Base-by-base conservation (phyloP, 129 eudicot genomes). In the sunflower (Helianthus annuus) region DNA sequence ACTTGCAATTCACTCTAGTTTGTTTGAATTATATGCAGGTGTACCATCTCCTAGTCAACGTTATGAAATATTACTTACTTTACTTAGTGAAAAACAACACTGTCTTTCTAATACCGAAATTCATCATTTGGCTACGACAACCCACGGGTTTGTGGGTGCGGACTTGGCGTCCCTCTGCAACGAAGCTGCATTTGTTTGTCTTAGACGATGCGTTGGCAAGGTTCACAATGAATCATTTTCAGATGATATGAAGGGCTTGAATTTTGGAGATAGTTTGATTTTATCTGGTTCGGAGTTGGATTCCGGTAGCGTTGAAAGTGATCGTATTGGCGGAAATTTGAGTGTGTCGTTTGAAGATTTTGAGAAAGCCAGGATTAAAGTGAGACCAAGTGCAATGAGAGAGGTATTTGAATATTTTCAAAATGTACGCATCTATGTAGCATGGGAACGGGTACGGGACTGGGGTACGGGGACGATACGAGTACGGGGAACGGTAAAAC, bases 121-220 rank as follows among this genome's bases (percentile, higher is more conserved):
- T 72, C 83, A 85, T 49, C 65, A 88, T 54, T 82, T 95, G 58
- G 96, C 97, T 40, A 81, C 39, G 78, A 80, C 81, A 68, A 88
- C 99, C 55, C 99, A 95, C 61, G 99, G 97, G 59, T 95, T 86
- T 80, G 99, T 95, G 72, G 99, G 99, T 24, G 99, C 97, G 83
- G 99, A 95, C 82, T 81, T 95, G 59, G 91, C 80, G 69, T 77
- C 89, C 17, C 94, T 95, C 52, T 88, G 94, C 83, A 88, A 83
- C 70, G 91, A 90, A 76, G 96, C 97, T 58, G 90, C 89, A 19
- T 72, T 94, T 75, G 76, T 81, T 58, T 82, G 94, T 70, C 95
- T 90, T 76, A 78, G 96, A 71, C 85, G 79, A 9, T 73, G 56
- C 86, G 64, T 86, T 40, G 78, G 60, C 36, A 70, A 65, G 38